These are phyloP conservation scores for Candida schatavii DNA, from an alignment of 805 yeast genomes.

Conservation along the genomic window DNA sequence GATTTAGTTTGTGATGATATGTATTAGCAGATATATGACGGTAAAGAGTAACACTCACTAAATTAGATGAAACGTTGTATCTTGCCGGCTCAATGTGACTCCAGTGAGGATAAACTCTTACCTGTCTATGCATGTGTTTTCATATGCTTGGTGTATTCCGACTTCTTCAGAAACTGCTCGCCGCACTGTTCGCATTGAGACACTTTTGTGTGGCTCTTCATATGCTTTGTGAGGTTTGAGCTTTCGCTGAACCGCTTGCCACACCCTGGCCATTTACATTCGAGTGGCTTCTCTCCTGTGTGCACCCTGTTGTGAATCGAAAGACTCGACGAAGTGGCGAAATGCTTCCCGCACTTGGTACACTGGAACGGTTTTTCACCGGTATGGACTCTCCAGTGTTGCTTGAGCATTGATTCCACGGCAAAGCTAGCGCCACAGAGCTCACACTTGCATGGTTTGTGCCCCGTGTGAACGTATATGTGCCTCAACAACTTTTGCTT, in stretches of 20 bases:
- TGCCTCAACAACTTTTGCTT: slow-evolving; percentile 86
- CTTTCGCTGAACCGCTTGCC: slow-evolving; percentile 84
- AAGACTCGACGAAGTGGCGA: slow-evolving; percentile 79
- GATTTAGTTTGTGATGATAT: no score
- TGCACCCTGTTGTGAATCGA: slow-evolving; percentile 84
- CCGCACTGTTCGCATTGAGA: slow-evolving; percentile 52
- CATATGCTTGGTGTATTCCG: slow-evolving; percentile 41
- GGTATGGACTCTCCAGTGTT: slow-evolving; percentile 80
- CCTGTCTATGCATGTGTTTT: slow-evolving; percentile 7
- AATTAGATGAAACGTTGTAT: no score
- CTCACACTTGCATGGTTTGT: slow-evolving; percentile 73
- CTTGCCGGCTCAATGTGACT: no score
- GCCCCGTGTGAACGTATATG: slow-evolving; percentile 81
- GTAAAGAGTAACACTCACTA: no score
- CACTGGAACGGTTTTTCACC: slow-evolving; percentile 89
- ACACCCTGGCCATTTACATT: slow-evolving; percentile 78
- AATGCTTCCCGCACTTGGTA: slow-evolving; percentile 66
- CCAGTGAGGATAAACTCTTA: no score
- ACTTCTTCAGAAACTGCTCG: slow-evolving; percentile 48
- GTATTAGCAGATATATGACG: no score
- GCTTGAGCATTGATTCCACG: slow-evolving; percentile 71
- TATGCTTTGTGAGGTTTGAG: slow-evolving; percentile 83
- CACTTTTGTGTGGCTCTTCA: slow-evolving; percentile 66
- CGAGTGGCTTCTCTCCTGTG: slow-evolving; percentile 85
- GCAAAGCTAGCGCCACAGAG: slow-evolving; percentile 72